Evolutionary conservation across 2,329 filamentous ascomycete species (phyloP).

Genomic region (Aaosphaeria arxii): DNA sequence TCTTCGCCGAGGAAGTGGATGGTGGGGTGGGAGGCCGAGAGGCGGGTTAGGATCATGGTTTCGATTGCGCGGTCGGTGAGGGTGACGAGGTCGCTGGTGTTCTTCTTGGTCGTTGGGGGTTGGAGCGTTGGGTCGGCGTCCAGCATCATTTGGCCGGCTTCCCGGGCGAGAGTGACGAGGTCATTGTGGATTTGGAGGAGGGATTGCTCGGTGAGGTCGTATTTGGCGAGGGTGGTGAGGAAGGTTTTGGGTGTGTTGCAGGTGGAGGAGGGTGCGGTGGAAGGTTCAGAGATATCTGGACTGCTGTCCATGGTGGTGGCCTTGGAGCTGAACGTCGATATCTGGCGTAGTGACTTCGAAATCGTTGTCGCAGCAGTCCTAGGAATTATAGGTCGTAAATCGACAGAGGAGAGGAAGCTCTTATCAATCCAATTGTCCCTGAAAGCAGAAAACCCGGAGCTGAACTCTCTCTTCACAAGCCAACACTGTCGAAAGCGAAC

Average conservation of each 20-base stretch:
- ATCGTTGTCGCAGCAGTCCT: conserved; percentile 6
- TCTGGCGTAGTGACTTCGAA: background rate
- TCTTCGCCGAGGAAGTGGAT: conserved; percentile 43
- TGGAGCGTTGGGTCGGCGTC: conserved; percentile 23
- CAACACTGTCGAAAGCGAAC: background rate
- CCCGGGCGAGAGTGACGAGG: conserved; percentile 22
- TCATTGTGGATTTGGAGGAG: conserved; percentile 15
- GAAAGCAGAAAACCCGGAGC: background rate
- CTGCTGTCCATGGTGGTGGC: conserved; percentile 1
- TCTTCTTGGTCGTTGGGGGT: conserved; percentile 31
- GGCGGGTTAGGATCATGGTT: conserved; percentile 44
- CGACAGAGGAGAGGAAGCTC: background rate
- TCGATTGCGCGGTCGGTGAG: conserved; percentile 55
- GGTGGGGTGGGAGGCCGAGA: conserved; percentile 45
- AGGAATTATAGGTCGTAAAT: background rate
- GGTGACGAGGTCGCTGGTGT: conserved; percentile 52
- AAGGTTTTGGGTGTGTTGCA: conserved; percentile 6
- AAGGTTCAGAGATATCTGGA: conserved; percentile 4
- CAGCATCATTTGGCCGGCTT: conserved; percentile 32
- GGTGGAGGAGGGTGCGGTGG: conserved; percentile 6
- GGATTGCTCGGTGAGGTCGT: conserved; percentile 9
- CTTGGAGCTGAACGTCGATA: background rate
- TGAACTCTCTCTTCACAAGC: background rate
- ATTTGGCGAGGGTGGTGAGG: conserved; percentile 14
- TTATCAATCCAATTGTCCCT: background rate